Evolutionary conservation across 306 rosid genomes (phyloP).

Genomic region (Astragalus membranaceus): DNA sequence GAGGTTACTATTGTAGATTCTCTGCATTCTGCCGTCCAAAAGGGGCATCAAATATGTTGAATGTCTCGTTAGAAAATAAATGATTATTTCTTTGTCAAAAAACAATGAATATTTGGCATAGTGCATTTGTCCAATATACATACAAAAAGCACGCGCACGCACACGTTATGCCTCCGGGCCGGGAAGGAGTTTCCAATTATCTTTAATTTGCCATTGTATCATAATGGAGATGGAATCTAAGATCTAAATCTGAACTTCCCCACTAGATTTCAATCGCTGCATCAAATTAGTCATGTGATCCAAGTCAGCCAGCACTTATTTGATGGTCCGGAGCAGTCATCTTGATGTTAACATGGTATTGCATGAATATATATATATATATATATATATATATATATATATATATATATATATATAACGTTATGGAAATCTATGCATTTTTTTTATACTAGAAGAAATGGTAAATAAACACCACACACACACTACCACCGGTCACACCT

Average conservation of each 20-base stretch:
- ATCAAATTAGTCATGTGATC: not conserved
- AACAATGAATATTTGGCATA: not conserved
- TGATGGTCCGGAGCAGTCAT: not conserved
- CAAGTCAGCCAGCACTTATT: not conserved
- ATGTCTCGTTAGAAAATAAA: not conserved
- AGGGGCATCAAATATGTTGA: not conserved
- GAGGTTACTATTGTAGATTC: slow-evolving; percentile 28
- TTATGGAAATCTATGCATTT: too few relatives aligned
- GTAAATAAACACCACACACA: too few relatives aligned
- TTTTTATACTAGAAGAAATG: too few relatives aligned
- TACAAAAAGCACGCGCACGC: not conserved
- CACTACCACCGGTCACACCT: too few relatives aligned
- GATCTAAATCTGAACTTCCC: not conserved
- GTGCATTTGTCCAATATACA: not conserved
- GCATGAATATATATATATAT: too few relatives aligned
- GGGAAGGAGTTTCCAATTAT: not conserved
- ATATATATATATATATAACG: too few relatives aligned
- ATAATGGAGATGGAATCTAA: not conserved
- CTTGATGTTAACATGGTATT: not conserved
- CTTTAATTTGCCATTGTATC: not conserved
- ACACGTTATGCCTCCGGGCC: not conserved
- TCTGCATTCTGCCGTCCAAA: slow-evolving; percentile 30
- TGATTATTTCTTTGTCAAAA: too few relatives aligned
- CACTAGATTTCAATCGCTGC: not conserved
- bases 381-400: too few relatives aligned